Base-by-base conservation (phyloP, 2,329 filamentous ascomycete species). In the Apiospora phragmitis region DNA sequence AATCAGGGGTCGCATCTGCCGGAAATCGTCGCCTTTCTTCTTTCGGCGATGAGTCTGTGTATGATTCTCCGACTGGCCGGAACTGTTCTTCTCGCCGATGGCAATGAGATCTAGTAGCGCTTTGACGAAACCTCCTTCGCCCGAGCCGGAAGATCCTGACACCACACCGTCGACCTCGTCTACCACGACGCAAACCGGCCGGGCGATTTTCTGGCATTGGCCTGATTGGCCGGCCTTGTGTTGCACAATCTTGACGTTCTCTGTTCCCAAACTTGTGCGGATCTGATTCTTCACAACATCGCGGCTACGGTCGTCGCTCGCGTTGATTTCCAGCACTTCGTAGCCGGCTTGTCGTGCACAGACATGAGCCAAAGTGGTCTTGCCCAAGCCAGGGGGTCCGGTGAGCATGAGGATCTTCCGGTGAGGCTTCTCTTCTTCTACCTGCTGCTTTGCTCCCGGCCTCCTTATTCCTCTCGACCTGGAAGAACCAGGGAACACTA, bases 81-180 rank as follows among this genome's bases (percentile, higher is more conserved):
- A 77, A 35, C 79, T 87, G 76, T 98, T 98, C 82, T 92, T 94
- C 81, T 97, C 93, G 77, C 98, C 96, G 14, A 94, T 85, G 65
- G 92, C 85, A 65, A 98, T 91, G 4, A 99, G 87, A 76, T 99
- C 96, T 73, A 99, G 95, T 71, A 99, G 83, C 1, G 96, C 96
- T 79, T 94, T 97, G 81, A 99, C 91, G 75, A 99, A 99, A 0
- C 96, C 96, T 68, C 95, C 95, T 79, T 99, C 96, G 47, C 94
- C 93, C 38, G 91, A 90, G 32, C 85, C 87, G 6, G 92, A 91
- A 67, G 92, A 91, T 14, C 95, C 94, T 29, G 92, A 87, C 2
- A 97, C 94, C 0, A 97, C 96, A 51, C 96, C 96, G 78, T 99
- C 96, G 0, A 98, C 96, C 81, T 99, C 96, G 77, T 99, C 96